Evolutionary conservation across 1,284 basidiomycete species (phyloP).

Genomic region (Coniferiporia sulphurascens): DNA sequence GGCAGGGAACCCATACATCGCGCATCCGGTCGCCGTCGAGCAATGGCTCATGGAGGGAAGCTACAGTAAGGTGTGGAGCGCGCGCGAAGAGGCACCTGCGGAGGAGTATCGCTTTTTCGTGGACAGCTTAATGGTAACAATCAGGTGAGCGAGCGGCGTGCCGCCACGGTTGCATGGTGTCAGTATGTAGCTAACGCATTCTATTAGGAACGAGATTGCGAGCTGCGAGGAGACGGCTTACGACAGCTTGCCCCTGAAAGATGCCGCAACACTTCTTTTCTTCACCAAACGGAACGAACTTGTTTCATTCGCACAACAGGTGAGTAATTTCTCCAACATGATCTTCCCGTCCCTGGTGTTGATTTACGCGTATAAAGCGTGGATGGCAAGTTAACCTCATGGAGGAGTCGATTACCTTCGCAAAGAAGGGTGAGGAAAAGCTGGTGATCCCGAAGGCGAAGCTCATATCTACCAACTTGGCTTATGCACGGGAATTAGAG

Average conservation of each 20-base stretch:
- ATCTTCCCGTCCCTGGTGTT: constrained; percentile 14
- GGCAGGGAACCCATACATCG: constrained; percentile 73
- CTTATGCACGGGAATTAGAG: constrained; percentile 81
- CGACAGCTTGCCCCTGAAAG: constrained; percentile 80
- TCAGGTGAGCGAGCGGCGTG: constrained; percentile 50
- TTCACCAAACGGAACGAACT: constrained; percentile 78
- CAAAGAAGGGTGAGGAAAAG: constrained; percentile 69
- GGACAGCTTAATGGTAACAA: constrained; percentile 89
- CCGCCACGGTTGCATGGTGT: not conserved
- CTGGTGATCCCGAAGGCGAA: constrained; percentile 79
- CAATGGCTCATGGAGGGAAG: constrained; percentile 98
- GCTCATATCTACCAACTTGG: constrained; percentile 69
- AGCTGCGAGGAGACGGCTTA: constrained; percentile 91
- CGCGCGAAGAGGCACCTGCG: constrained; percentile 80
- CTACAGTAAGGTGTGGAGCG: constrained; percentile 98
- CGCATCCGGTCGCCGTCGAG: constrained; percentile 87
- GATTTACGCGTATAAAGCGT: constrained; percentile 39
- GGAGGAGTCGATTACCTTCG: constrained; percentile 55
- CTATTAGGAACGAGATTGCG: constrained; percentile 81
- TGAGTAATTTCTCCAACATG: constrained; percentile 28
- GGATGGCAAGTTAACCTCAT: constrained; percentile 70
- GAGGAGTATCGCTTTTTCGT: constrained; percentile 91
- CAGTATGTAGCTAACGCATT: not conserved
- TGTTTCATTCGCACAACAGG: constrained; percentile 72
- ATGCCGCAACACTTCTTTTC: constrained; percentile 85